Percentiles rank a stretch among this genome's conserved stretches.
phyloP scores from a whole-genome alignment of 129 eudicot species.

The Oenanthe sinensis region DNA sequence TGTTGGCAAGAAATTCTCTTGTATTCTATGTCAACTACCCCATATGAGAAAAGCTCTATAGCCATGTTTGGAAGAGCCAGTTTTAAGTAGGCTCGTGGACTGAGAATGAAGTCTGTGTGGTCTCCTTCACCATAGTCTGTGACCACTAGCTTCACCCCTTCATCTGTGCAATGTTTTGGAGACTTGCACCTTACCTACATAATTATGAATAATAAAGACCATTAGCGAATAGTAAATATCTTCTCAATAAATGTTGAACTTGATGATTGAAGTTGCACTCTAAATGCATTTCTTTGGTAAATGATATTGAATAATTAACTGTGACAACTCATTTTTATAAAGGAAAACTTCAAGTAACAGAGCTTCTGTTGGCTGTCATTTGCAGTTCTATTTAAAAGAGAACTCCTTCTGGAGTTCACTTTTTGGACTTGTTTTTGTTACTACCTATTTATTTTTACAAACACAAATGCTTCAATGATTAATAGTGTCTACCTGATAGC shows the following conservation, averaged over 20 bases:
- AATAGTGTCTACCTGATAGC: conserved; percentile 62
- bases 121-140: conserved; percentile 86
- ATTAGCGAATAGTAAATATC: not conserved
- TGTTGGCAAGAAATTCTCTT: conserved; percentile 55
- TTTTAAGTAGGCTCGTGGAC: conserved; percentile 49
- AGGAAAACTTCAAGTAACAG: not conserved
- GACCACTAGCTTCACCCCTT: conserved; percentile 63
- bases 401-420: not conserved
- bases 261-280: not conserved
- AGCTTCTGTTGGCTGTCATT: conserved; percentile 4
- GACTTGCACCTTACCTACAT: conserved; percentile 80
- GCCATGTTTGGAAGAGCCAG: conserved; percentile 59
- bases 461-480: not conserved
- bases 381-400: not conserved
- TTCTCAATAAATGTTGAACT: not conserved
- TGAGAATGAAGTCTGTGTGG: conserved; percentile 66
- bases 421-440: not conserved
- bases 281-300: not conserved
- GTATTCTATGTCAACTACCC: conserved; percentile 73
- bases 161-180: conserved; percentile 54
- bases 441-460: not conserved
- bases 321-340: not conserved
- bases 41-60: conserved; percentile 37
- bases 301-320: not conserved
- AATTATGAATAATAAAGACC: not conserved